A percentile compares a stretch with the other conserved stretches of the same genome.
phyloP scores from a whole-genome alignment of 1,284 basidiomycete species.

The Meira nashicola region DNA sequence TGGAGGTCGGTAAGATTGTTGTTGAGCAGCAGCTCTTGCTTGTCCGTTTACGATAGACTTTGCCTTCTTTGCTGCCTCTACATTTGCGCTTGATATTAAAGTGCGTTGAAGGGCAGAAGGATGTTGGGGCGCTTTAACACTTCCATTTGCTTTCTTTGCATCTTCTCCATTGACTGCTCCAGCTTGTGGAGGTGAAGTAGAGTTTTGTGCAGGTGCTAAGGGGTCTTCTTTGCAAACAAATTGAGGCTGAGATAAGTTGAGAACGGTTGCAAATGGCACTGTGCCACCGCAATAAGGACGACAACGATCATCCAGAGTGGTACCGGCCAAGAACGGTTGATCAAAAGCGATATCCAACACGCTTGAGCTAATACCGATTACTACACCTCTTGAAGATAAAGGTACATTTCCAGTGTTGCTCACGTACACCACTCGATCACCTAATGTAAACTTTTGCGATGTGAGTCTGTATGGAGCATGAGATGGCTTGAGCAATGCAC shows the following conservation, averaged over 20 bases:
- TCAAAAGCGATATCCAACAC: constrained; percentile 97
- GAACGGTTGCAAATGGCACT: constrained; percentile 35
- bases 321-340: constrained; percentile 85
- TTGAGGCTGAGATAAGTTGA: constrained; percentile 48
- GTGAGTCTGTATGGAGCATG: constrained; percentile 86
- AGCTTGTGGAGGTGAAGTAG: neutral
- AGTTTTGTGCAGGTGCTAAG: neutral
- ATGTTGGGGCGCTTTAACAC: too few species aligned
- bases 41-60: neutral
- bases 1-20: constrained; percentile 22
- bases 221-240: constrained; percentile 19
- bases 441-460: constrained; percentile 80
- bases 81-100: too few species aligned
- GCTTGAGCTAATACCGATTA: constrained; percentile 73
- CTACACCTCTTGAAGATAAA: constrained; percentile 83
- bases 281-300: constrained; percentile 31
- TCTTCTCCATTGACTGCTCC: neutral
- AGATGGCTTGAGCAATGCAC: constrained; percentile 85
- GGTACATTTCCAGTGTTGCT: constrained; percentile 88
- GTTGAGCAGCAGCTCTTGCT: neutral
- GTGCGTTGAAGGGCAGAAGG: too few species aligned
- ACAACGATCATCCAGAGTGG: constrained; percentile 67
- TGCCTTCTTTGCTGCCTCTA: too few species aligned
- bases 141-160: too few species aligned
- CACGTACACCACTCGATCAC: constrained; percentile 95